phyloP scores from a whole-genome alignment of 345 rosid species.

The Eucalyptus shirleyi region DNA sequence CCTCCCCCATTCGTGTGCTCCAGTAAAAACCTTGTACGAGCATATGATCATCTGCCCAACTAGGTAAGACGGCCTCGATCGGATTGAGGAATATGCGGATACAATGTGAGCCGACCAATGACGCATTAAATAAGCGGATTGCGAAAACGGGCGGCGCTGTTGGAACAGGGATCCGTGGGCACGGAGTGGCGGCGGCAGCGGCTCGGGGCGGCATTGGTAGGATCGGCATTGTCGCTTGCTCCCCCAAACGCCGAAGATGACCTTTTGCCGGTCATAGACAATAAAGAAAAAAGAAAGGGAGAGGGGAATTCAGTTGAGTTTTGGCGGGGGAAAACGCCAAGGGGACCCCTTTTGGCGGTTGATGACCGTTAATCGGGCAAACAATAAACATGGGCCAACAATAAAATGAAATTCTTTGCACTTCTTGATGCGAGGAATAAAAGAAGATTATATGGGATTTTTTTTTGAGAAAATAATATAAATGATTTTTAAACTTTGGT shows the following conservation, averaged over 20 bases:
- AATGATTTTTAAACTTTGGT: too few relatives aligned
- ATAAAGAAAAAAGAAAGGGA: neutral
- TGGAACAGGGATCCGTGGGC: neutral
- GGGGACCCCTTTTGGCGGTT: neutral
- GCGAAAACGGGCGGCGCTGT: neutral
- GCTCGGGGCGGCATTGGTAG: neutral
- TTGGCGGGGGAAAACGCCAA: neutral
- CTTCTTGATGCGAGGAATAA: neutral
- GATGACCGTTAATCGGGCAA: neutral
- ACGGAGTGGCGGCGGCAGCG: neutral
- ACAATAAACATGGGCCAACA: accelerated
- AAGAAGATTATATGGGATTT: neutral
- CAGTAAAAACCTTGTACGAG: neutral
- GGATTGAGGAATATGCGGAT: neutral
- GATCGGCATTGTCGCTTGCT: neutral
- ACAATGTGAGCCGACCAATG: neutral
- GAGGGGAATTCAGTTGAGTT: neutral
- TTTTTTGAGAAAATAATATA: too few relatives aligned
- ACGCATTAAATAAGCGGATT: neutral
- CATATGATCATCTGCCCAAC: neutral
- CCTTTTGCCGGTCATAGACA: neutral
- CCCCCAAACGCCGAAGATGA: neutral
- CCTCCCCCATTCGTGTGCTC: neutral
- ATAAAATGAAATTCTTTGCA: neutral
- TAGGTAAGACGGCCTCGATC: neutral